phyloP scores from a whole-genome alignment of 192 early-diverging fungal genomes.

The Coemansia reversa region DNA sequence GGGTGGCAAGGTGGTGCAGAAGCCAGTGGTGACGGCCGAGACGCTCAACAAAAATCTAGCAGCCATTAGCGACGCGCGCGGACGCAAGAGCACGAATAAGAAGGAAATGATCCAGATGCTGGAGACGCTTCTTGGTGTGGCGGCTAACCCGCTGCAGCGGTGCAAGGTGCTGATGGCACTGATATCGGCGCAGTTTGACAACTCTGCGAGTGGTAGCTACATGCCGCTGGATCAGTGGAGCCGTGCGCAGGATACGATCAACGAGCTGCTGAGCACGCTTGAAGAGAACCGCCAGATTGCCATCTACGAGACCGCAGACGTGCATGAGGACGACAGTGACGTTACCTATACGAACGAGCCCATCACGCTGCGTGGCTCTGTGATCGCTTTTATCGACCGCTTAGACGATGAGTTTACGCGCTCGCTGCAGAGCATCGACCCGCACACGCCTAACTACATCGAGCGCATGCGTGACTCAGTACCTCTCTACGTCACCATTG shows the following conservation, averaged over 20 bases:
- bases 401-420: slow-evolving; percentile 97
- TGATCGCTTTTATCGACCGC: slow-evolving; percentile 86
- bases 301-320: slow-evolving; percentile 64
- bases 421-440: slow-evolving; percentile 94
- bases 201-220: slow-evolving; percentile 61
- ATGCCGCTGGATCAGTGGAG: slow-evolving; percentile 84
- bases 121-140: slow-evolving; percentile 60
- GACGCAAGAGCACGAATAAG: slow-evolving; percentile 95
- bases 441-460: slow-evolving; percentile 95
- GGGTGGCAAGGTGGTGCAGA: slow-evolving; percentile 62
- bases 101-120: slow-evolving; percentile 69
- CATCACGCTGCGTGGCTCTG: slow-evolving; percentile 75
- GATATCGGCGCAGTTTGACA: slow-evolving; percentile 89
- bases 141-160: slow-evolving; percentile 74
- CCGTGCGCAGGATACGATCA: slow-evolving; percentile 67
- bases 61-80: slow-evolving; percentile 78
- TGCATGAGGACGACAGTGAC: slow-evolving; percentile 38
- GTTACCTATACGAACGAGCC: slow-evolving; percentile 61
- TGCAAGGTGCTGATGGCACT: slow-evolving; percentile 81
- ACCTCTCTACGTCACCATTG: slow-evolving; percentile 80
- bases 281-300: slow-evolving; percentile 71
- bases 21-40: slow-evolving; percentile 63
- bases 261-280: slow-evolving; percentile 73
- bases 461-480: slow-evolving; percentile 91
- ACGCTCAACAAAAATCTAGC: slow-evolving; percentile 82